Conservation (phyloP, 2,329 filamentous ascomycete species). For the Zarea fungicola region DNA sequence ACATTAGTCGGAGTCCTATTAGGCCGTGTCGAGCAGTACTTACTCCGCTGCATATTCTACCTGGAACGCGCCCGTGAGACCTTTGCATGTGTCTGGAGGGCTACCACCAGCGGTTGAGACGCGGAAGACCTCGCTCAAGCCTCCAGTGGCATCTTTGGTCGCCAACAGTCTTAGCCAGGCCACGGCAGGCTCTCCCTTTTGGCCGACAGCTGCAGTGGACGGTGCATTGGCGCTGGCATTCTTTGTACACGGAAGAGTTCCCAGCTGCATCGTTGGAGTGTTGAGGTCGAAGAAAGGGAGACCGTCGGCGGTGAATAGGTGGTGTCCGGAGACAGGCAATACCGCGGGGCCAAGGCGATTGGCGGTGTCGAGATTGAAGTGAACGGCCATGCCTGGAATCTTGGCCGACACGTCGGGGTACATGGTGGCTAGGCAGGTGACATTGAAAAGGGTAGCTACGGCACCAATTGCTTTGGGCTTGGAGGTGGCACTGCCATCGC, state of each 20-base stretch:
- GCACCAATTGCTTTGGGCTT: conserved; percentile 67
- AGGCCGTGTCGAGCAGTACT: conserved; percentile 36
- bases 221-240: conserved; percentile 59
- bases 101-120: conserved; percentile 78
- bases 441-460: conserved; percentile 81
- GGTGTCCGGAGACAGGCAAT: conserved; percentile 65
- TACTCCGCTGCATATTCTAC: conserved; percentile 82
- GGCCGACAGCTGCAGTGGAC: conserved; percentile 51
- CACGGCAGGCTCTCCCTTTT: conserved; percentile 62
- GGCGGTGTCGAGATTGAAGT: conserved; percentile 51
- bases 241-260: conserved; percentile 59
- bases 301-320: conserved; percentile 69
- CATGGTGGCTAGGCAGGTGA: conserved; percentile 68
- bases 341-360: conserved; percentile 50
- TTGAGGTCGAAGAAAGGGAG: conserved; percentile 79
- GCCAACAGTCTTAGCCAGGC: conserved; percentile 71
- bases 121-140: conserved; percentile 73
- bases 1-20: background rate
- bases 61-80: conserved; percentile 57
- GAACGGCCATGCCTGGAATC: conserved; percentile 63
- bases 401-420: conserved; percentile 61
- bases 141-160: conserved; percentile 47
- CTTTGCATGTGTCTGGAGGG: conserved; percentile 67
- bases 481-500: conserved; percentile 51
- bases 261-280: conserved; percentile 47